Evolutionary conservation across 23 red algal genomes (phyloP).

Genomic region (Gracilaria domingensis): DNA sequence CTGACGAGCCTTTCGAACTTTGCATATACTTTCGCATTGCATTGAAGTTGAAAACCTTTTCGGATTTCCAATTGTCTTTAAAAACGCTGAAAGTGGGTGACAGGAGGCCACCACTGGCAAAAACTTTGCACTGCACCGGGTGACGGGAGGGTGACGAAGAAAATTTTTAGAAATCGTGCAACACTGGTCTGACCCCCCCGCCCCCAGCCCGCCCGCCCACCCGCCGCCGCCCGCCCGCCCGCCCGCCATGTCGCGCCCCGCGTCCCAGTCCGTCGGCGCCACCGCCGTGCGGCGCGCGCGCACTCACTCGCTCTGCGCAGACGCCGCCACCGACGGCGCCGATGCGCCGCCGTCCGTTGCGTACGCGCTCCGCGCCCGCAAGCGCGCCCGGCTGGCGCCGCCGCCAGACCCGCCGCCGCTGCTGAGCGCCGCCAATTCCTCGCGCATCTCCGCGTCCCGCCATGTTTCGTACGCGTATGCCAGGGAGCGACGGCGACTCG

Average conservation of each 20-base stretch:
- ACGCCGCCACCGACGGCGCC: slow-evolving; percentile 7
- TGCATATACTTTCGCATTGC: too few species aligned
- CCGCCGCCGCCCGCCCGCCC: background rate
- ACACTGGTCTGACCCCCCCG: too few species aligned
- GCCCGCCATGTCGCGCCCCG: slow-evolving; percentile 47
- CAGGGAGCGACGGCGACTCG: background rate
- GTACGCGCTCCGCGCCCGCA: slow-evolving; percentile 10
- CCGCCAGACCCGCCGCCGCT: slow-evolving; percentile 4
- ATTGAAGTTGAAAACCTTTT: too few species aligned
- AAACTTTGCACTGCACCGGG: too few species aligned
- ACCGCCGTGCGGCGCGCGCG: slow-evolving; percentile 40
- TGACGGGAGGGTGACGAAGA: too few species aligned
- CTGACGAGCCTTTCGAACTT: too few species aligned
- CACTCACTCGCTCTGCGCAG: slow-evolving; percentile 41
- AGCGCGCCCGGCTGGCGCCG: slow-evolving; percentile 3
- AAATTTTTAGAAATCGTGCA: too few species aligned
- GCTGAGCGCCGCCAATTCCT: background rate
- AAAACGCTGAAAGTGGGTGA: too few species aligned
- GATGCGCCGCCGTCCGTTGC: background rate
- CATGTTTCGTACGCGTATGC: background rate
- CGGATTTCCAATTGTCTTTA: too few species aligned
- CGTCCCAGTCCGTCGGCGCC: slow-evolving; percentile 47
- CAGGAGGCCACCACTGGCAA: too few species aligned
- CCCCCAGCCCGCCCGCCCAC: background rate
- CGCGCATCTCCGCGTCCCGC: background rate